Evolutionary conservation across 1,284 basidiomycete species (phyloP), one percentile per base, ranked within the genome.

Genomic region (Malassezia yamatoensis): DNA sequence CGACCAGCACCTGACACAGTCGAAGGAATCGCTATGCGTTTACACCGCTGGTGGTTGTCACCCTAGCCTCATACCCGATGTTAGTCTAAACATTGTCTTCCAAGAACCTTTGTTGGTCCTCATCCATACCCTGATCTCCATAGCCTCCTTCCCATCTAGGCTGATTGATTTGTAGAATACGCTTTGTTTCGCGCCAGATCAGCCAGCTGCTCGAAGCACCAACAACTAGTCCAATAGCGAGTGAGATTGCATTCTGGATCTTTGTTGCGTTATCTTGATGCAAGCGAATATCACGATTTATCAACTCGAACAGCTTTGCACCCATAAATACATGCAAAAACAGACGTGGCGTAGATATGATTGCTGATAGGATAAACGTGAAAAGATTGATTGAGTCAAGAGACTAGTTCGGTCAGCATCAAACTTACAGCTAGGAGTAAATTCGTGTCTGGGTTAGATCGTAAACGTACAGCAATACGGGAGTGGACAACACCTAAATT

Each of bases 1-100:
- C 81, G 93, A 45, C 93, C 93, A 0, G 91, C 93, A 1, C 76
- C 96, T 38, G 90, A 96, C 72, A 87, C 80, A 65, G 88, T 87
- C 84, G 89, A 94, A 68, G 87, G 87, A 13, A 78, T 88, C 15
- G 83, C 83, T 66, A 87, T 96, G 84, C 82, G 79, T 20, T 16
- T 58, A 32, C 51, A 58, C 34, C 55, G 46, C 15, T 36, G 38
- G 45, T 58, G 51, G 38, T 21, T 37, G 18, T 37, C 45, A 11
- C 20, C 41, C 20, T 1, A 18, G 7, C 10, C 15, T 43, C 21
- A 15, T 13, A 44, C 16, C 48, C 29, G 15, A 47, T 51, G 40
- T 5, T 56, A 37, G 7, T 46, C 43, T 9, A 50, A 20, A 32
- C 49, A 50, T 13, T 35, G 10, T 1, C n/a, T 20, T 15, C 24